Base-by-base conservation (phyloP, 1,139 yeast species). In the Arxiozyma telluris region DNA sequence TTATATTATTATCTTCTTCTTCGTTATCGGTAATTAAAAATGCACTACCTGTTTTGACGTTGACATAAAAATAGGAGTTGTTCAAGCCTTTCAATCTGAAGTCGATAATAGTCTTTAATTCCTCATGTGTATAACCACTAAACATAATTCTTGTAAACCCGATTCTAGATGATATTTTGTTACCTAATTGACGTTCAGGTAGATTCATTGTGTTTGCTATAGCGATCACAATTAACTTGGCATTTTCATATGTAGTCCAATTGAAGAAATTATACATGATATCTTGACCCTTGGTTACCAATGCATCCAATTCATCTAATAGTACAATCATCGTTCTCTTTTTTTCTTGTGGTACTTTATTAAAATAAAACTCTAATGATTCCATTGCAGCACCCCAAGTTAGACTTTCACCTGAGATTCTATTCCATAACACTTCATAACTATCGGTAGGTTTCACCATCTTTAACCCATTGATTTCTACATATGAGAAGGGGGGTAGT, bases 131-230 rank as follows among this genome's bases (percentile, higher is more conserved):
- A 65, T 94, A 93, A 3, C 98, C 97, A 1, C 88, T 81, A 65
- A 93, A 94, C 69, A 87, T 89, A 50, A 93, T 79, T 69, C 98
- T 80, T 18, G 89, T 82, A 50, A 91, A 75, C 2, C 99, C 98
- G 57, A 94, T 76, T 61, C 99, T 81, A 0, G 97, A 89, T 1
- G 96, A 84, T 8, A 90, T 87, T 69, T 93, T 93, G 70, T 90
- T 91, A 23, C 95, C 83, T 48, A 93, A 73, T 51, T 85, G 78
- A 57, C 97, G 76, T 66, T 93, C 98, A 0, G 98, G 98, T 51
- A 93, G 73, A 71, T 93, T 98, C 97, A 94, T 90, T 0, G 98
- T 91, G 66, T 94, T 94, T 8, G 98, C 98, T 39, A 93, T 91
- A 0, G 98, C 98, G 50, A 93, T 77, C 1, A 94, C 96, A 54